Evolutionary conservation across 306 rosid species (phyloP).

Genomic region (Cicer yamashitae): DNA sequence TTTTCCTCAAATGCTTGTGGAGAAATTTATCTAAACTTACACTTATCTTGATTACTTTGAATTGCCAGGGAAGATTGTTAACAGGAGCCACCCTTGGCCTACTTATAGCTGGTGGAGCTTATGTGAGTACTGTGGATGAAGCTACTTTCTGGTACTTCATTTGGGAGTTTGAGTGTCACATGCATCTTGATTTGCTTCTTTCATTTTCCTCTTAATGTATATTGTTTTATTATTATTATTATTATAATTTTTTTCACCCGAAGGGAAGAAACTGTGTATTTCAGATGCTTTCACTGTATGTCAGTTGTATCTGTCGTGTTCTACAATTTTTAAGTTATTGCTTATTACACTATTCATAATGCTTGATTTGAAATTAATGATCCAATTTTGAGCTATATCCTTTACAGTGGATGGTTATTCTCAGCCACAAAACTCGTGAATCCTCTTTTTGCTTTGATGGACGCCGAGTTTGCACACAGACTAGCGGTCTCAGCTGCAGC

Average conservation of each 20-base stretch:
- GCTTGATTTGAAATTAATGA: slow-evolving; percentile 34
- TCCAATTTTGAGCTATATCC: slow-evolving; percentile 45
- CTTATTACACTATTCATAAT: neutral
- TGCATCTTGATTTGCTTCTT: slow-evolving; percentile 39
- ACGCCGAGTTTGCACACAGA: slow-evolving; percentile 86
- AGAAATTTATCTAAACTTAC: slow-evolving; percentile 1
- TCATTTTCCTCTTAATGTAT: neutral
- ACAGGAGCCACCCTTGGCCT: slow-evolving; percentile 89
- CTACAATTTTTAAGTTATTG: slow-evolving; percentile 23
- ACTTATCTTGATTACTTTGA: slow-evolving; percentile 40
- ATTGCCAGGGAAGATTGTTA: slow-evolving; percentile 73
- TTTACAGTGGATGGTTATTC: slow-evolving; percentile 95
- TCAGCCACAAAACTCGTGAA: slow-evolving; percentile 90
- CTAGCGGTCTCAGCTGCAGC: slow-evolving; percentile 92
- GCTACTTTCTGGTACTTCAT: slow-evolving; percentile 96
- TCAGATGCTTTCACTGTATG: neutral
- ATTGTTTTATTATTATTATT: no score
- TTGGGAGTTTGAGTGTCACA: slow-evolving; percentile 45
- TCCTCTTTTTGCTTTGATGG: slow-evolving; percentile 91
- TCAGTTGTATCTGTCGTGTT: slow-evolving; percentile 29
- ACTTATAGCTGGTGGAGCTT: slow-evolving; percentile 93
- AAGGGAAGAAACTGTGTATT: neutral
- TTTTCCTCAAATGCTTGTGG: neutral
- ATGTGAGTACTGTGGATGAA: slow-evolving; percentile 97
- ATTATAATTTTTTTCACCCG: neutral